A percentile compares a stretch with the other conserved stretches of the same genome.
Evolutionary conservation across 768 basidiomycete species (phyloP).

Genomic region (Rhodotorula toruloides): DNA sequence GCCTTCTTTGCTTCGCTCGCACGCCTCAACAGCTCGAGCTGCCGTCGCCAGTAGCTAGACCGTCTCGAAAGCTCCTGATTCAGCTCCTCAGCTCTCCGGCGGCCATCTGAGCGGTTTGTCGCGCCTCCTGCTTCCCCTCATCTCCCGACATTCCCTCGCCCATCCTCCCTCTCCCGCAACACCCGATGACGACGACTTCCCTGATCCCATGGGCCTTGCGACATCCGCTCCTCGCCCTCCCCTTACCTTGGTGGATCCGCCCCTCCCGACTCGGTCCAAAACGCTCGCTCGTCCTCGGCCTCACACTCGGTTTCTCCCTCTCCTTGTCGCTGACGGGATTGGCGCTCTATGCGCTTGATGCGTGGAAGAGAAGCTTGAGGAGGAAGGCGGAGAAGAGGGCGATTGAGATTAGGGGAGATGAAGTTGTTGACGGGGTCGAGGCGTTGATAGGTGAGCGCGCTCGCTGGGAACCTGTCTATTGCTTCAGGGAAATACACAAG

Average conservation of each 20-base stretch:
- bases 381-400: conserved; percentile 39
- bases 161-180: not conserved
- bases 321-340: conserved; percentile 67
- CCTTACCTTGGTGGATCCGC: conserved; percentile 26
- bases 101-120: no score
- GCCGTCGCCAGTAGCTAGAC: no score
- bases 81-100: no score
- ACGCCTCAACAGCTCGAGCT: no score
- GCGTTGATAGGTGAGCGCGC: conserved; percentile 68
- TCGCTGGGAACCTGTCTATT: not conserved
- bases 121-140: not conserved
- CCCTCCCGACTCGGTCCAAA: conserved; percentile 23
- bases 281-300: conserved; percentile 48
- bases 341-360: conserved; percentile 53
- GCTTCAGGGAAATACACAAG: not conserved
- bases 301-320: conserved; percentile 70
- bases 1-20: no score
- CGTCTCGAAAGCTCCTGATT: no score
- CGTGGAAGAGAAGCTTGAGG: conserved; percentile 49
- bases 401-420: conserved; percentile 56
- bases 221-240: conserved; percentile 2
- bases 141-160: not conserved
- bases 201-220: not conserved
- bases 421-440: conserved; percentile 70
- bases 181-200: not conserved